Evolutionary conservation across 495 filamentous ascomycete species (phyloP), one percentile per base, ranked within the genome.

Genomic region (Neurospora tetraspora): DNA sequence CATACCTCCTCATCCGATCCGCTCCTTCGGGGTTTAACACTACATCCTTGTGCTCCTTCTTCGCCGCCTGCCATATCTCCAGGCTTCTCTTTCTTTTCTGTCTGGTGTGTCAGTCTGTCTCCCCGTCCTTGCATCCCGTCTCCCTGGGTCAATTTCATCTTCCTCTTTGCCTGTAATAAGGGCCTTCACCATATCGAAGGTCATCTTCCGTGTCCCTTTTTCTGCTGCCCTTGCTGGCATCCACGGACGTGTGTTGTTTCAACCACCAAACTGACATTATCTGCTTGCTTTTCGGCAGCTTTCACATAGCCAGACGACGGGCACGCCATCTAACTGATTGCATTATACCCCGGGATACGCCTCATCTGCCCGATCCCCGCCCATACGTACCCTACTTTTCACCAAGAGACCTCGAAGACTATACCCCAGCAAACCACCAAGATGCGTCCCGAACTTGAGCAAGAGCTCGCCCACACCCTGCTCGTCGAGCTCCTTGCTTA

Each of bases 371-470:
- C 23, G 27, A 65, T 34, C 53, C 53, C 53, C 53, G 53, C 40
- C 31, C 69, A 23, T 27, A 38, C 42, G 14, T 16, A 31, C 43
- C 61, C 16, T 38, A n/a, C 10, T 31, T 40, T 23, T 53, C 36
- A 65, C 36, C 47, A 69, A 9, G 31, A 59, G 37, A 31, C 53
- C 23, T 11, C 37, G n/a, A 18, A 53, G 14, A n/a, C 69, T 20
- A 36, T 47, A 45, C 45, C 39, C 11, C 69, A 53, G 11, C 34
- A 39, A 40, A 65, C 18, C 38, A 71, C 72, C 86, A 93, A 78
- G 65, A 99, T 99, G 96, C 92, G 92, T 83, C 96, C 96, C 77
- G 96, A 99, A 88, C 87, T 98, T 82, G 95, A 99, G 88, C 96
- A 99, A 82, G 96, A 99, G 85, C 91, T 98, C 79, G 90, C 94